Percentiles rank a stretch among this genome's conserved stretches.
Evolutionary conservation across 768 basidiomycete genomes (phyloP).

Genomic region (Naganishia friedmannii): DNA sequence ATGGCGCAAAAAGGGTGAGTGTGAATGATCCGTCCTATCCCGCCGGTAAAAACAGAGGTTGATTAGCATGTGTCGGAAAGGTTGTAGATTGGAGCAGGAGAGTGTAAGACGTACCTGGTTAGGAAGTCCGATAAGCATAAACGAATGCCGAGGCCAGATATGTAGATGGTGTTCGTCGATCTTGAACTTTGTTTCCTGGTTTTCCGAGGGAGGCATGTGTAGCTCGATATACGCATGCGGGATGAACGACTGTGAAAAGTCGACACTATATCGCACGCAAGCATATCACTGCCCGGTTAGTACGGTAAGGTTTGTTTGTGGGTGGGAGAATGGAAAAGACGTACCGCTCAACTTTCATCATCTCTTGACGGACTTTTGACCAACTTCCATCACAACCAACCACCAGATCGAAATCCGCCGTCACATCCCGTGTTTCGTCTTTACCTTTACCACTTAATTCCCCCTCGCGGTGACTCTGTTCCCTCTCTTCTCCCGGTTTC

Average conservation of each 20-base stretch:
- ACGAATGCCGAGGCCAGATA: slow-evolving; percentile 98
- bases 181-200: slow-evolving; percentile 64
- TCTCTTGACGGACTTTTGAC: slow-evolving; percentile 81
- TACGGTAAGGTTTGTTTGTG: no score
- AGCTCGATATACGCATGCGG: slow-evolving; percentile 94
- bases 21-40: slow-evolving; percentile 93
- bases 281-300: no score
- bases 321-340: slow-evolving; percentile 27
- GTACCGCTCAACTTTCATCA: slow-evolving; percentile 91
- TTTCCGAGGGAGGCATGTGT: slow-evolving; percentile 74
- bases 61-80: neutral
- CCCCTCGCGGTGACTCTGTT: neutral
- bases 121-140: slow-evolving; percentile 98
- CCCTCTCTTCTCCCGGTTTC: no score
- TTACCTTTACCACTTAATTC: slow-evolving; percentile 20
- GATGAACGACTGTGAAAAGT: slow-evolving; percentile 92
- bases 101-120: slow-evolving; percentile 69
- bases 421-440: slow-evolving; percentile 25
- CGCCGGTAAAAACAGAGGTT: slow-evolving; percentile 25
- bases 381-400: slow-evolving; percentile 93
- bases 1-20: slow-evolving; percentile 90
- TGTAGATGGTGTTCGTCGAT: slow-evolving; percentile 95
- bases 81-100: slow-evolving; percentile 23
- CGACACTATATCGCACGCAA: slow-evolving; percentile 65
- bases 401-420: slow-evolving; percentile 49